Conservation (phyloP, 352 stramenopile species). For the Thraustotheca clavata region DNA sequence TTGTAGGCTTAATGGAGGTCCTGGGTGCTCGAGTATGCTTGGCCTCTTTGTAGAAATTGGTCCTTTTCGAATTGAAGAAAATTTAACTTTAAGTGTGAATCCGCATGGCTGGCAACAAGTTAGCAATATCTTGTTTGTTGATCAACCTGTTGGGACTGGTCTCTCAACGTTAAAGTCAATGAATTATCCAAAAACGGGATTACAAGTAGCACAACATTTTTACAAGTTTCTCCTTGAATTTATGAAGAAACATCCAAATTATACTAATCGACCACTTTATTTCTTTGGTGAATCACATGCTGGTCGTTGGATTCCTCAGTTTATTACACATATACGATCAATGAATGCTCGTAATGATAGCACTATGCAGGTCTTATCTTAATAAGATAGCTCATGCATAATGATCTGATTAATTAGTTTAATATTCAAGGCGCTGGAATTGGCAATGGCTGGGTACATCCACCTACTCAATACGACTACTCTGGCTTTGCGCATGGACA, state of each 20-base stretch:
- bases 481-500: conserved; percentile 90
- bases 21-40: conserved; percentile 75
- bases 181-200: conserved; percentile 41
- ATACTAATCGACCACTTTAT: conserved; percentile 79
- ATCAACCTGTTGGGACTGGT: conserved; percentile 71
- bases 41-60: conserved; percentile 52
- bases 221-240: conserved; percentile 92
- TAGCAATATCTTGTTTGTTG: conserved; percentile 77
- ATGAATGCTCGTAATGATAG: conserved; percentile 73
- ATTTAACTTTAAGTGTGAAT: conserved; percentile 48
- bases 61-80: conserved; percentile 52
- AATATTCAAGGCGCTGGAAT: conserved; percentile 87
- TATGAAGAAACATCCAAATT: conserved; percentile 74
- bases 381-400: too few species aligned
- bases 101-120: conserved; percentile 62
- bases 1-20: conserved; percentile 64
- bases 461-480: conserved; percentile 93
- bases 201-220: conserved; percentile 71
- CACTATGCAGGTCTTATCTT: conserved; percentile 21
- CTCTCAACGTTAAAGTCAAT: conserved; percentile 61
- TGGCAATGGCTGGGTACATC: conserved; percentile 97
- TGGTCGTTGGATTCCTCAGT: conserved; percentile 95
- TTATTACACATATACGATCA: conserved; percentile 89
- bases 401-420: conserved; percentile 49
- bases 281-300: conserved; percentile 96